Percentiles rank a stretch among this genome's conserved stretches.
Conservation (phyloP, 2,329 filamentous ascomycete genomes). For the Fusarium tjaetaba region DNA sequence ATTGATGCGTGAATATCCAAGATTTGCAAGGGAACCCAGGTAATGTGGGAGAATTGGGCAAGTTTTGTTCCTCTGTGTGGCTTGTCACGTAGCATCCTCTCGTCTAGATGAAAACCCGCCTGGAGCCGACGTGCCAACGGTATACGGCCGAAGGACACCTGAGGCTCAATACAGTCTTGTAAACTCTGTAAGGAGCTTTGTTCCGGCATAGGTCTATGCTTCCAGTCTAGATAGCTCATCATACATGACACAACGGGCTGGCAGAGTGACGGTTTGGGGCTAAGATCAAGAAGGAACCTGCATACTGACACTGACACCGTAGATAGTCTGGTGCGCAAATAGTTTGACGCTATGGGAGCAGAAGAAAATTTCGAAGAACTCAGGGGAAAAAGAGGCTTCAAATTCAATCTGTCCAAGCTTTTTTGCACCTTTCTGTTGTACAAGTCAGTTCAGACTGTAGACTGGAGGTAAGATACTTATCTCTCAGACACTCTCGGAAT, state of each 20-base stretch:
- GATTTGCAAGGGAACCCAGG: conserved; percentile 16
- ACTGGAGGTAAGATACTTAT: background rate
- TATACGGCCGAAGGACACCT: conserved; percentile 26
- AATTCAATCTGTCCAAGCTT: conserved; percentile 7
- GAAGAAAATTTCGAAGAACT: conserved; percentile 23
- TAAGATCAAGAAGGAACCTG: conserved; percentile 40
- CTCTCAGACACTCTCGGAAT: conserved; percentile 27
- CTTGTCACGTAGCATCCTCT: conserved; percentile 5
- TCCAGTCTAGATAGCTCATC: conserved; percentile 27
- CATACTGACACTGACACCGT: conserved; percentile 29
- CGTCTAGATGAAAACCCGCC: background rate
- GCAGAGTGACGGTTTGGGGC: conserved; percentile 33
- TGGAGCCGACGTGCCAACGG: conserved; percentile 1
- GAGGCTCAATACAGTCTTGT: conserved; percentile 23
- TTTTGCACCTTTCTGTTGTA: conserved; percentile 5
- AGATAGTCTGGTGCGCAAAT: conserved; percentile 19
- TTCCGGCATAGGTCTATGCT: conserved; percentile 28
- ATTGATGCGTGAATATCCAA: conserved; percentile 31
- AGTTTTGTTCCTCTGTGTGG: conserved; percentile 21
- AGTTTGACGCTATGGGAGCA: conserved; percentile 31
- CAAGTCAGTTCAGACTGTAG: conserved; percentile 2
- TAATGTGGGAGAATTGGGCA: conserved; percentile 14
- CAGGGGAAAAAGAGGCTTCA: conserved; percentile 25
- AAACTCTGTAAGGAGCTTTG: conserved; percentile 19
- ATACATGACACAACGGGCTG: conserved; percentile 23